Evolutionary conservation across 2,329 filamentous ascomycete genomes (phyloP).

Genomic region (Coniochaeta pulveracea): DNA sequence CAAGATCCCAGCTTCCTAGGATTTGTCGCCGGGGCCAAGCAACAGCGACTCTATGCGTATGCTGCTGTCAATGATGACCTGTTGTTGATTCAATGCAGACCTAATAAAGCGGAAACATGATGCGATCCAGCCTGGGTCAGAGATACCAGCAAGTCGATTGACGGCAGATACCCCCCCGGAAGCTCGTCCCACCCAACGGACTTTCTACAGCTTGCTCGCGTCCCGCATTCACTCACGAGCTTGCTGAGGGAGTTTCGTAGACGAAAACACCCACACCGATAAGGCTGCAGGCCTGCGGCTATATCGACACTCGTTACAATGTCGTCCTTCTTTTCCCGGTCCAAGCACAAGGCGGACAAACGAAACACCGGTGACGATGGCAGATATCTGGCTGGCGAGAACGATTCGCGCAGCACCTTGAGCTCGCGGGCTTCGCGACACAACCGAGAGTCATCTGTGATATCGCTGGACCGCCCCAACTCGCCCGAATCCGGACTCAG

Average conservation of each 20-base stretch:
- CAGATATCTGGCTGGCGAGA: conserved; percentile 41
- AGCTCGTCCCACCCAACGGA: no score
- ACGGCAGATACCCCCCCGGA: conserved; percentile 17
- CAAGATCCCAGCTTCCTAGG: not conserved
- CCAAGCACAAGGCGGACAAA: conserved; percentile 66
- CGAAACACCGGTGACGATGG: conserved; percentile 50
- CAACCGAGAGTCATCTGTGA: conserved; percentile 58
- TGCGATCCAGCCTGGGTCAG: conserved; percentile 26
- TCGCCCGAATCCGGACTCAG: conserved; percentile 57
- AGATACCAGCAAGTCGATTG: conserved; percentile 26
- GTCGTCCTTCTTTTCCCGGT: conserved; percentile 74
- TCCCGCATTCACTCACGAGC: no score
- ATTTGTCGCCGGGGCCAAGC: not conserved
- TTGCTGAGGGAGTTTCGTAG: conserved; percentile 30
- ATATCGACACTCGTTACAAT: conserved; percentile 10
- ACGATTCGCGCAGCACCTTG: conserved; percentile 48
- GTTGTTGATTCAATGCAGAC: conserved; percentile 14
- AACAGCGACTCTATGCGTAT: not conserved
- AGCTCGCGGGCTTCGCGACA: conserved; percentile 65
- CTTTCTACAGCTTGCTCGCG: no score
- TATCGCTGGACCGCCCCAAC: conserved; percentile 58
- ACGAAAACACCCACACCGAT: conserved; percentile 4
- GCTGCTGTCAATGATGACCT: not conserved
- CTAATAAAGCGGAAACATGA: conserved; percentile 19
- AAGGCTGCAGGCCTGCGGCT: conserved; percentile 22